These are phyloP conservation scores for Cladosporium sp. DNA, from an alignment of 2,329 filamentous ascomycete genomes.

Conservation along the genomic window DNA sequence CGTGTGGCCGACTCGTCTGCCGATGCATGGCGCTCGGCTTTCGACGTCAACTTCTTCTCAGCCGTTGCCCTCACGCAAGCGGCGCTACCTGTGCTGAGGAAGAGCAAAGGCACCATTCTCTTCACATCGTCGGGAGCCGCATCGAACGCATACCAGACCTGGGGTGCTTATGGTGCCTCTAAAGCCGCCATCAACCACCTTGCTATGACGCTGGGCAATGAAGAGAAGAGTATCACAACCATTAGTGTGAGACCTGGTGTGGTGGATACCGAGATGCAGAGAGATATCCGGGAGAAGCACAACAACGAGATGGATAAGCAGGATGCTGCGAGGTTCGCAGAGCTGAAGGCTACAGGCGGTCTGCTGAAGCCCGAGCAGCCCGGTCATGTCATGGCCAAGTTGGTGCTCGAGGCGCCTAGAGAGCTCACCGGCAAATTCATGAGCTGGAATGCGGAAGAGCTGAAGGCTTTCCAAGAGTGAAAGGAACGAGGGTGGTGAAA, in stretches of 20 bases:
- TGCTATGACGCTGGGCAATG: conserved; percentile 64
- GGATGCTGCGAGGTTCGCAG: conserved; percentile 61
- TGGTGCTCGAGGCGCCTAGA: conserved; percentile 62
- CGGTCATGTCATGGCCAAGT: conserved; percentile 76
- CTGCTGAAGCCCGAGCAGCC: conserved; percentile 79
- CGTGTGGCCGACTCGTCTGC: conserved; percentile 63
- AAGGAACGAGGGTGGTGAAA: no score
- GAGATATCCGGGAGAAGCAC: conserved; percentile 71
- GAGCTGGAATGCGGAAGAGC: conserved; percentile 46
- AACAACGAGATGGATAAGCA: conserved; percentile 55
- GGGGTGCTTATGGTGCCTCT: conserved; percentile 76
- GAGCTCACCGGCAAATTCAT: conserved; percentile 74
- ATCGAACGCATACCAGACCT: conserved; percentile 60
- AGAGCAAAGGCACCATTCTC: conserved; percentile 66
- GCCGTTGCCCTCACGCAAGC: conserved; percentile 74
- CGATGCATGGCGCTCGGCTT: conserved; percentile 70
- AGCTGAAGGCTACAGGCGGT: conserved; percentile 64
- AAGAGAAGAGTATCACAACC: conserved; percentile 72
- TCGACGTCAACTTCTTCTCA: conserved; percentile 85
- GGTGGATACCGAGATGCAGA: conserved; percentile 88
- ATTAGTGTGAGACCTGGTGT: conserved; percentile 73
- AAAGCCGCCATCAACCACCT: conserved; percentile 84
- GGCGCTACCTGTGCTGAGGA: conserved; percentile 64
- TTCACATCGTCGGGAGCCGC: conserved; percentile 79
- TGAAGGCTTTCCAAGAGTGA: conserved; percentile 29